Base-by-base conservation (phyloP, 495 filamentous ascomycete genomes). In the Parathielavia hyrcaniae region DNA sequence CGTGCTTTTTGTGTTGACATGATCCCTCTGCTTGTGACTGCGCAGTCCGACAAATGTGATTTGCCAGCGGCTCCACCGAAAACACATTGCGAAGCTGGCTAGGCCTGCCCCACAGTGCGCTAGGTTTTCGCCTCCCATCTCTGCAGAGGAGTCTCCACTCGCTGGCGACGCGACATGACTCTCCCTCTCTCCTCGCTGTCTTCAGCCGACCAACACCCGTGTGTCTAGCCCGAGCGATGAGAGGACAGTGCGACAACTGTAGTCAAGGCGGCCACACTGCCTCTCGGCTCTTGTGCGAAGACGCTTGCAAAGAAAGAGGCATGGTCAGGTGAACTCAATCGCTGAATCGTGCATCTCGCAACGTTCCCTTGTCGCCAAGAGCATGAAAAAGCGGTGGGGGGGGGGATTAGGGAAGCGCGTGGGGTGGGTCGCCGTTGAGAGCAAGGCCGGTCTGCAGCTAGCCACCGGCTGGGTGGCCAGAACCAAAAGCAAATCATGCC, bases 131-230 rank as follows among this genome's bases (percentile, higher is more conserved):
- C 68, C 66, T 50, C 61, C 59, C 43, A 47, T 13, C 6, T 30
- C 26, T 30, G 26, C 26, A 30, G n/a, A n/a, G n/a, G n/a, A n/a
- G 6, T 16, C 60, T 47, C 65, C 63, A 61, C 65, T 44, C 20
- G 47, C 65, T 51, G 61, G 61, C 57, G 61, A 48, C 48, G 53
- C 50, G 36, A 67, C 60, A 30, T 70, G 68, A 70, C 68, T 68
- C 63, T 57, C 30, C 35, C n/a, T n/a, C n/a, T n/a, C n/a, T n/a
- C n/a, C n/a, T n/a, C n/a, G n/a, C n/a, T n/a, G n/a, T n/a, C n/a
- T n/a, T n/a, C n/a, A n/a, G n/a, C n/a, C n/a, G n/a, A 49, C 38
- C 47, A 43, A 63, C 57, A 54, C 58, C 45, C 53, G 47, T 46
- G 59, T 50, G 66, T 53, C 59, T 50, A 61, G 58, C 66, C 43